These are phyloP conservation scores for Mortierella sp. DNA, from an alignment of 371 early-diverging fungal genomes.

Conservation along the genomic window DNA sequence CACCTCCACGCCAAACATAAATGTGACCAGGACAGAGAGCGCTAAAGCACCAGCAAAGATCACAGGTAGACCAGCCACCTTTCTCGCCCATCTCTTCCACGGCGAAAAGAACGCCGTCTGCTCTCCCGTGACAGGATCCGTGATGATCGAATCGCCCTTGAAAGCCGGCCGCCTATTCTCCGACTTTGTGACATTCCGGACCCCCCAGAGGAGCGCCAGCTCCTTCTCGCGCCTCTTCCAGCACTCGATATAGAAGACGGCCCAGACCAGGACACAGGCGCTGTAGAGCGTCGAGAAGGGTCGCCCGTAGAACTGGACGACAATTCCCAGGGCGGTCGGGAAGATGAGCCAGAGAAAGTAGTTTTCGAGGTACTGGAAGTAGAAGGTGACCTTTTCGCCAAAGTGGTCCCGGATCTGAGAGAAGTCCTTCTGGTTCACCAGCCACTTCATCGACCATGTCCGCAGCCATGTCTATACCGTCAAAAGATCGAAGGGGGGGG, in stretches of 20 bases:
- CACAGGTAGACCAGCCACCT: conserved; percentile 71
- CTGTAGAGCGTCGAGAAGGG: conserved; percentile 75
- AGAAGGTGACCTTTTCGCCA: conserved; percentile 92
- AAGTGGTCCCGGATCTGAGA: conserved; percentile 78
- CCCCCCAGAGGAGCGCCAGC: conserved; percentile 83
- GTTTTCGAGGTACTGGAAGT: conserved; percentile 90
- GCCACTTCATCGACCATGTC: conserved; percentile 83
- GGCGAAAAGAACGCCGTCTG: conserved; percentile 72
- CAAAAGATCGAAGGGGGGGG: neutral
- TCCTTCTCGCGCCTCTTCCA: conserved; percentile 84
- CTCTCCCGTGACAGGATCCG: conserved; percentile 83
- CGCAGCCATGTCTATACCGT: conserved; percentile 74
- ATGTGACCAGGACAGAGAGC: conserved; percentile 72
- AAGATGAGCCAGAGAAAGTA: conserved; percentile 80
- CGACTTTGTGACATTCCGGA: conserved; percentile 70
- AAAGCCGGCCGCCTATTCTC: conserved; percentile 77
- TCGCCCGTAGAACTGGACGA: conserved; percentile 68
- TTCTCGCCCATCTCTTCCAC: conserved; percentile 76
- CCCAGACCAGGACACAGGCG: conserved; percentile 78
- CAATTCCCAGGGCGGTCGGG: conserved; percentile 75
- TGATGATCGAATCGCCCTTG: conserved; percentile 66
- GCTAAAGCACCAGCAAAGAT: conserved; percentile 71
- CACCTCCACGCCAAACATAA: conserved; percentile 80
- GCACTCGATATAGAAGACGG: conserved; percentile 76
- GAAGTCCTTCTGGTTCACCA: conserved; percentile 76